Percentiles rank a stretch among this genome's conserved stretches.
These are phyloP conservation scores for Colletotrichum lini DNA, from an alignment of 2,329 filamentous ascomycete species.

Conservation along the genomic window DNA sequence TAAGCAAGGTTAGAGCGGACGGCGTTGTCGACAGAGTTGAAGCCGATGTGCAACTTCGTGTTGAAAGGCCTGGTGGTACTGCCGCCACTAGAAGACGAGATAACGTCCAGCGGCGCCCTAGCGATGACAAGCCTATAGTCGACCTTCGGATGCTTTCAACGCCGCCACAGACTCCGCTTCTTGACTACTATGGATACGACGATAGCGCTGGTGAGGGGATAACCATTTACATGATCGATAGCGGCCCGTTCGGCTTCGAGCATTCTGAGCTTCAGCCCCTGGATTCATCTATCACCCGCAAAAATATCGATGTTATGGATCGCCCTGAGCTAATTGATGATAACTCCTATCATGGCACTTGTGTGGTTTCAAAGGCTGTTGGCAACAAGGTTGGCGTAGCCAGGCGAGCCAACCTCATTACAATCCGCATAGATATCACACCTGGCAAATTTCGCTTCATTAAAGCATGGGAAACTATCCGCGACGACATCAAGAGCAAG, in stretches of 20 bases:
- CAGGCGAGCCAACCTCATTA: conserved; percentile 6
- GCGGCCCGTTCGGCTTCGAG: conserved; percentile 1
- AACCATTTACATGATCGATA: conserved; percentile 14
- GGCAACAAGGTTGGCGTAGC: not conserved
- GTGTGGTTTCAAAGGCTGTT: conserved; percentile 3
- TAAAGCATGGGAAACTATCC: not conserved
- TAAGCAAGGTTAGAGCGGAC: conserved; percentile 1
- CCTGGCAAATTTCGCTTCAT: too few relatives aligned
- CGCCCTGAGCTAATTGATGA: too few relatives aligned
- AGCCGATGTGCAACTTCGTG: not conserved
- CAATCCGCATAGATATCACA: not conserved
- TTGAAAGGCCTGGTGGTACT: not conserved
- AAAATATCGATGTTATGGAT: too few relatives aligned
- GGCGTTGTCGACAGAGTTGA: not conserved
- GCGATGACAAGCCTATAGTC: too few relatives aligned
- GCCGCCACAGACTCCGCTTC: not conserved
- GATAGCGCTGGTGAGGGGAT: conserved; percentile 14
- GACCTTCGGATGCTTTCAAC: too few relatives aligned
- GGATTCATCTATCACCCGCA: not conserved
- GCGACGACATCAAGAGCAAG: not conserved
- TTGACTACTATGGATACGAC: not conserved
- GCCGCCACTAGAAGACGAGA: too few relatives aligned
- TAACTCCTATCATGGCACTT: conserved; percentile 3
- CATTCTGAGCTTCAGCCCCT: conserved; percentile 5
- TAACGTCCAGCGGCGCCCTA: too few relatives aligned